These are phyloP conservation scores for Fagus crenata DNA, from an alignment of 306 rosid genomes.

Conservation along the genomic window DNA sequence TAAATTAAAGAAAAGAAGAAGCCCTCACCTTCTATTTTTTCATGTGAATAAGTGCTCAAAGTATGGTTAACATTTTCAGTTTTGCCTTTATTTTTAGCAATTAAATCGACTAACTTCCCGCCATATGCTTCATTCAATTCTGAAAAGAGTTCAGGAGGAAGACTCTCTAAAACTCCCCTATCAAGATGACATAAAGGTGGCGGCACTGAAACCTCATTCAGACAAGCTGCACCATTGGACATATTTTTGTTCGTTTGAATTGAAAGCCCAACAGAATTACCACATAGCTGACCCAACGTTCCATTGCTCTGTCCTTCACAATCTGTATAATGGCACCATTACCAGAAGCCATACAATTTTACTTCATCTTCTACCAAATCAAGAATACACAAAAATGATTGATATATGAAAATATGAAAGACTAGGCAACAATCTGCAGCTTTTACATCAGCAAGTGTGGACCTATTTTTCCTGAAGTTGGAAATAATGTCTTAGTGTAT, in stretches of 20 bases:
- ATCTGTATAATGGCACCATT: constrained; percentile 43
- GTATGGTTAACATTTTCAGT: constrained; percentile 33
- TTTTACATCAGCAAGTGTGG: not conserved
- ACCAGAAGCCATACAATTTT: constrained; percentile 14
- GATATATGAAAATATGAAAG: not conserved
- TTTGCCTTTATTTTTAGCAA: constrained; percentile 49
- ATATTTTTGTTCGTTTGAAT: constrained; percentile 38
- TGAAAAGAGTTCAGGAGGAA: constrained; percentile 79
- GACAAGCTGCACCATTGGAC: constrained; percentile 42
- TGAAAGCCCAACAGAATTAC: constrained; percentile 38
- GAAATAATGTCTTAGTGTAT: not conserved
- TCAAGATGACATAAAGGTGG: constrained; percentile 84
- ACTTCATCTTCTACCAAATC: constrained; percentile 23
- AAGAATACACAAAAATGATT: not conserved
- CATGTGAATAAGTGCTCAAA: constrained; percentile 22
- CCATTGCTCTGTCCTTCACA: constrained; percentile 37
- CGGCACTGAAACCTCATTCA: constrained; percentile 41
- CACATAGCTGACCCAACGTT: constrained; percentile 26
- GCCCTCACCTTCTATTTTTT: constrained; percentile 41
- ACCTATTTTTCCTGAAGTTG: not conserved
- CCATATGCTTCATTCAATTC: constrained; percentile 77
- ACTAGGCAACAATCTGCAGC: not conserved
- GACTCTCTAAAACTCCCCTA: constrained; percentile 67
- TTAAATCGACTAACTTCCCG: constrained; percentile 67
- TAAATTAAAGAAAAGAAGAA: constrained; percentile 5